Conservation (phyloP, 2,329 filamentous ascomycete species). For the Aureobasidium sp. region DNA sequence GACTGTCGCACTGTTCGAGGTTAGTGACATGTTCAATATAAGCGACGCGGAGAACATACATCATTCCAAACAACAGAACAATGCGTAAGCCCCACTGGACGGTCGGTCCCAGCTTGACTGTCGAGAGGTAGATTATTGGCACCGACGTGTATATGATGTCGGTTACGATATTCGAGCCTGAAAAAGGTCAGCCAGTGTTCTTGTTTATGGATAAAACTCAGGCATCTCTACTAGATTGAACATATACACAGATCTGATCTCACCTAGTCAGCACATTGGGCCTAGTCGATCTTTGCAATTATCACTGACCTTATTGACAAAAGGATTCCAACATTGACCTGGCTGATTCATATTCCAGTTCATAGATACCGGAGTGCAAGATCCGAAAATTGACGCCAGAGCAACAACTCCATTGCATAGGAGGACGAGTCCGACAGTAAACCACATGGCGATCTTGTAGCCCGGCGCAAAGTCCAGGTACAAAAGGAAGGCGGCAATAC, state of each 20-base stretch:
- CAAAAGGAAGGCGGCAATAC: slow-evolving; percentile 18
- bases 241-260: slow-evolving; percentile 5
- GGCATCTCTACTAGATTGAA: slow-evolving; percentile 4
- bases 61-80: slow-evolving; percentile 16
- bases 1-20: slow-evolving; percentile 7
- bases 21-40: background rate
- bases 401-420: slow-evolving; percentile 15
- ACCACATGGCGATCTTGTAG: slow-evolving; percentile 17
- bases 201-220: background rate
- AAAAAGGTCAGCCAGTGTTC: background rate
- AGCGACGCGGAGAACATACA: slow-evolving; percentile 3
- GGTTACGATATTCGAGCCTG: slow-evolving; percentile 17
- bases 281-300: no score
- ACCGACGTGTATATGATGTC: slow-evolving; percentile 16
- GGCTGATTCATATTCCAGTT: slow-evolving; percentile 15
- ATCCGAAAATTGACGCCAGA: slow-evolving; percentile 11
- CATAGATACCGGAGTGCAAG: slow-evolving; percentile 13
- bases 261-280: no score
- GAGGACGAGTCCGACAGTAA: slow-evolving; percentile 14
- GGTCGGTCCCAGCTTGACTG: slow-evolving; percentile 15
- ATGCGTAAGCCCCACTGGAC: slow-evolving; percentile 17
- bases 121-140: slow-evolving; percentile 17
- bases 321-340: slow-evolving; percentile 15
- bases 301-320: background rate
- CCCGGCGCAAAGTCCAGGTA: slow-evolving; percentile 16